Conservation (phyloP, 768 basidiomycete species). For the Auricularia sp. region DNA sequence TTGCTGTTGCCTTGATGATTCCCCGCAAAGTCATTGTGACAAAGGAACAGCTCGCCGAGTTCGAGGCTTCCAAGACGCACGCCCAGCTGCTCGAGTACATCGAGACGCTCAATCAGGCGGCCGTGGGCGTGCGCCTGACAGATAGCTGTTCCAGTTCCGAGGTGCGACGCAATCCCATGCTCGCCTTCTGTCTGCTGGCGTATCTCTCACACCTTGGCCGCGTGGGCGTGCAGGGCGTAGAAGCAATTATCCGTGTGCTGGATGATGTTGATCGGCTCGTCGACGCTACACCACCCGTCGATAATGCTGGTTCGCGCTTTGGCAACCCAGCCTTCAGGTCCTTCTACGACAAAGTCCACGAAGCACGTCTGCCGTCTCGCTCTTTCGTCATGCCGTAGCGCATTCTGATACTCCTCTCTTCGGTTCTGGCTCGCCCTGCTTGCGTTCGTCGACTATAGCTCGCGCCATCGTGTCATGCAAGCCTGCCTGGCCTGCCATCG, state of each 20-base stretch:
- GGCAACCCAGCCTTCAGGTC: conserved; percentile 94
- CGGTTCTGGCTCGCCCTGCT: background rate
- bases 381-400: background rate
- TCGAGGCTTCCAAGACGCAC: conserved; percentile 66
- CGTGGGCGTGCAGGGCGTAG: conserved; percentile 42
- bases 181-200: background rate
- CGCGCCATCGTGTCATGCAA: conserved; percentile 46
- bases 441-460: conserved; percentile 16
- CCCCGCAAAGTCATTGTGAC: conserved; percentile 70
- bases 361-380: conserved; percentile 34
- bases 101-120: conserved; percentile 60
- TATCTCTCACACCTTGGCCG: background rate
- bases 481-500: conserved; percentile 44
- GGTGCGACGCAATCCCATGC: conserved; percentile 32
- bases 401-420: background rate
- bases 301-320: conserved; percentile 85
- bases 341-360: conserved; percentile 74
- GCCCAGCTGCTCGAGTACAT: conserved; percentile 59
- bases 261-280: conserved; percentile 57
- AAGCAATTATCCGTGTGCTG: conserved; percentile 52
- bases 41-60: conserved; percentile 68
- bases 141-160: conserved; percentile 47
- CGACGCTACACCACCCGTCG: conserved; percentile 67
- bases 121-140: conserved; percentile 66
- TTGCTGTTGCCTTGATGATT: conserved; percentile 10